Conservation (phyloP, 225 moss, liverwort and hornwort genomes). For the Ulota crispa region DNA sequence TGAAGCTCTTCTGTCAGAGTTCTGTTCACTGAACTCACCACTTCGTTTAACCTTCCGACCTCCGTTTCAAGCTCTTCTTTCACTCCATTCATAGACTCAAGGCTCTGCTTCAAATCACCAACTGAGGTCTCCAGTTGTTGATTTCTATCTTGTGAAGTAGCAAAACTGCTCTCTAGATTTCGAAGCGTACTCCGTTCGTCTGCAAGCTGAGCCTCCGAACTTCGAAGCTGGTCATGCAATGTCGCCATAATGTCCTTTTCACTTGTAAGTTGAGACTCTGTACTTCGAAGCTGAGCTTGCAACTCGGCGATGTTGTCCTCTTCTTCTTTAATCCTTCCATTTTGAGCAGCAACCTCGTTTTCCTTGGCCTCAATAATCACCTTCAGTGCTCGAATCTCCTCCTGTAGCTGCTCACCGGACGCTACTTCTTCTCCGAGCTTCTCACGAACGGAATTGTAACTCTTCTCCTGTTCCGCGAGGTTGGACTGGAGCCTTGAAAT, state of each 20-base stretch:
- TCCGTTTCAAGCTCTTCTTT: constrained; percentile 40
- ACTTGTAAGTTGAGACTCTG: constrained; percentile 33
- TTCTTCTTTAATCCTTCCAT: constrained; percentile 27
- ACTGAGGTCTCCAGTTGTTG: constrained; percentile 29
- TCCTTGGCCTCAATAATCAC: constrained; percentile 28
- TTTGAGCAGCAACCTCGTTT: constrained; percentile 28
- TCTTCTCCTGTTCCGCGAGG: constrained; percentile 32
- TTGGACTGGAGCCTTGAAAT: constrained; percentile 29
- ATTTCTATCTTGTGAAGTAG: constrained; percentile 30
- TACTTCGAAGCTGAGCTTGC: constrained; percentile 27
- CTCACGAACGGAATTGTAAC: constrained; percentile 17
- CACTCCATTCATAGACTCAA: constrained; percentile 12
- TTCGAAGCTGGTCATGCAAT: constrained; percentile 33
- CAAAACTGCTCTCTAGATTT: constrained; percentile 21
- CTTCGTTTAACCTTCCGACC: constrained; percentile 36
- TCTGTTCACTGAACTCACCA: constrained; percentile 15
- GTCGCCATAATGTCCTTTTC: constrained; percentile 20
- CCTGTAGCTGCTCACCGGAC: constrained; percentile 25
- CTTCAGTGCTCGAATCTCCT: constrained; percentile 28
- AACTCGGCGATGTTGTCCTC: constrained; percentile 17
- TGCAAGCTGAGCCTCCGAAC: constrained; percentile 14
- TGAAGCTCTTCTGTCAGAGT: constrained; percentile 38
- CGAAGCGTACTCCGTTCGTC: constrained; percentile 23
- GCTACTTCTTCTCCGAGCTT: constrained; percentile 24
- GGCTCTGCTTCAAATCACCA: constrained; percentile 23